Evolutionary conservation across 495 filamentous ascomycete genomes (phyloP), one percentile per base, ranked within the genome.

Genomic region (Glonium stellatum): DNA sequence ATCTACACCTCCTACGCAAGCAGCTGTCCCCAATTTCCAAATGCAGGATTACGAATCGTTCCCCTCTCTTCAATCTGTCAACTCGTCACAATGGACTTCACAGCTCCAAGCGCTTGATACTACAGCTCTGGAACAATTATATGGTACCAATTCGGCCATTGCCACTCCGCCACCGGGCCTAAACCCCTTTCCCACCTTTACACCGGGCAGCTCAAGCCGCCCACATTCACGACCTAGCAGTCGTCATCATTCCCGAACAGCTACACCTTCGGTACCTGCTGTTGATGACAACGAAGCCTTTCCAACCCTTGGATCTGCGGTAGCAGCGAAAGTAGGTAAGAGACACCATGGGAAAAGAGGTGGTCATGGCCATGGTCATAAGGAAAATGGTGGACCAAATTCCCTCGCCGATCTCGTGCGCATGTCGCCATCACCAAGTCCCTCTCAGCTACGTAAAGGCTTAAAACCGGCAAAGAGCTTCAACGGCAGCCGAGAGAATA

Each of bases 211-310:
- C 23, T 42, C 78, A 23, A 82, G 79, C 50, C 86, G 83, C 36
- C 83, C 90, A 13, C 83, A 86, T 41, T 97, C 95, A 23, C 86
- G 95, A 52, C 92, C 92, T 23, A 83, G 83, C 54, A 97, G 92
- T 69, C 86, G 92, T 21, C 91, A 95, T 62, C 84, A 89, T 61
- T 80, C 89, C 46, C 85, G 87, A 55, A 81, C 83, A 31, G 71
- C 78, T 9, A 81, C 84, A 42, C 83, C 84, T 31, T 74, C 83
- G 34, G 85, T 90, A 10, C 90, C 87, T 27, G 82, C 88, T 10
- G 85, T 93, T 9, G 91, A 99, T 70, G 95, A 99, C 68, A 89
- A 86, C 19, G 95, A 97, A 69, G 93, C 95, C 5, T 99, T 99
- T 70, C 95, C 95, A 9, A 88, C 89, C 19, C 84, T 99, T n/a